phyloP scores from a whole-genome alignment of 2,329 filamentous ascomycete species.

The Taxawa tesnikishii region DNA sequence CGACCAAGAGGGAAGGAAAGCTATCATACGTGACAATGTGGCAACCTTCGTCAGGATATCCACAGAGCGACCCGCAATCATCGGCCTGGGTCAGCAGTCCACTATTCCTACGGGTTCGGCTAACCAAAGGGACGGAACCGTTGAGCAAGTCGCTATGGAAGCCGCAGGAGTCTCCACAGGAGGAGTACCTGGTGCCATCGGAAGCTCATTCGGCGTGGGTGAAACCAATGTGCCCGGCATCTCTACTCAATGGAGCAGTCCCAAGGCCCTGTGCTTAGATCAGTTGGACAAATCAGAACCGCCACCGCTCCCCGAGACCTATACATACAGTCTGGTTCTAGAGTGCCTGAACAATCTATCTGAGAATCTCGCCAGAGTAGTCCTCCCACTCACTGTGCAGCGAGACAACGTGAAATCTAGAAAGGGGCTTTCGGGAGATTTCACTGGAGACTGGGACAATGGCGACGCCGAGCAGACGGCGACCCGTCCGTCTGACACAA shows the following conservation, averaged over 20 bases:
- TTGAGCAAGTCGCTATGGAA: constrained; percentile 81
- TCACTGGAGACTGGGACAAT: constrained; percentile 33
- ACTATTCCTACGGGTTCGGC: constrained; percentile 59
- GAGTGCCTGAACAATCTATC: constrained; percentile 84
- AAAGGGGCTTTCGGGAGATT: constrained; percentile 13
- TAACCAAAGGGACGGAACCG: constrained; percentile 43
- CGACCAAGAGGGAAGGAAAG: constrained; percentile 55
- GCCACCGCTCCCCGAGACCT: constrained; percentile 76
- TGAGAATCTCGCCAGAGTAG: constrained; percentile 84
- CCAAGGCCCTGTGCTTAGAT: constrained; percentile 81
- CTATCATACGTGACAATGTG: constrained; percentile 69
- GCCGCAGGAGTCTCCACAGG: constrained; percentile 69
- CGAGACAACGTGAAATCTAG: constrained; percentile 40
- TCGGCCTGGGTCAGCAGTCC: constrained; percentile 81
- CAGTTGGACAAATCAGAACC: constrained; percentile 87
- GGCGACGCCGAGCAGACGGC: constrained; percentile 18
- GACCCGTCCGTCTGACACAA: constrained; percentile 22
- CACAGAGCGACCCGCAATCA: constrained; percentile 78
- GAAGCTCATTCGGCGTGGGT: constrained; percentile 52
- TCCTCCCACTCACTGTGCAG: constrained; percentile 80
- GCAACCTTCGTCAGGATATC: constrained; percentile 85
- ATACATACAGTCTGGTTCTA: constrained; percentile 79
- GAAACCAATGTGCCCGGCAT: constrained; percentile 61
- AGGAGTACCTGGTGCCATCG: constrained; percentile 62
- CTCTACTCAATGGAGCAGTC: constrained; percentile 80